Conservation (phyloP, 768 basidiomycete species). For the Cyclocybe cylindracea region DNA sequence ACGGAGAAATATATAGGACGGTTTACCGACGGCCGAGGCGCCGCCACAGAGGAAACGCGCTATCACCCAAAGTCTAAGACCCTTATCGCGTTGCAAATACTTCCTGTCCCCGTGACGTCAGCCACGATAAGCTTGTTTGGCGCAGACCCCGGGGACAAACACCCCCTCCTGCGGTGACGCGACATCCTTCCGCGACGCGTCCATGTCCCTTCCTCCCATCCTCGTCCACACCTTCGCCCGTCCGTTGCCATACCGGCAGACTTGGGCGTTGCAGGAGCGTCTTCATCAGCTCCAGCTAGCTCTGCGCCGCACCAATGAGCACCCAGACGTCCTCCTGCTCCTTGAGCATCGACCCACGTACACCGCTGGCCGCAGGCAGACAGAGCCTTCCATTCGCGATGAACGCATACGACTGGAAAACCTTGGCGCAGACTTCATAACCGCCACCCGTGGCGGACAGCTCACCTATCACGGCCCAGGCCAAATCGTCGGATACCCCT, state of each 20-base stretch:
- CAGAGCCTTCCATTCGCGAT: constrained; percentile 51
- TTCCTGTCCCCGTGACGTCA: no score
- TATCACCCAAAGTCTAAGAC: no score
- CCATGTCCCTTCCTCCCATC: constrained; percentile 52
- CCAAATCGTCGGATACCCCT: constrained; percentile 93
- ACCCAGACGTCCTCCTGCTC: constrained; percentile 72
- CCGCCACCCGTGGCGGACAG: constrained; percentile 85
- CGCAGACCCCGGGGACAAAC: no score
- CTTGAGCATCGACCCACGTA: constrained; percentile 94
- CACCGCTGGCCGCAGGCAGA: constrained; percentile 90
- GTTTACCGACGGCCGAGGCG: no score
- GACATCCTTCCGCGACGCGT: background rate
- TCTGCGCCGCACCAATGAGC: constrained; percentile 39
- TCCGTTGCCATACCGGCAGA: constrained; percentile 77
- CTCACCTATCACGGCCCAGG: constrained; percentile 98
- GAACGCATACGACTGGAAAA: constrained; percentile 66
- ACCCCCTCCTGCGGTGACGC: background rate
- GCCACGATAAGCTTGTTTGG: no score
- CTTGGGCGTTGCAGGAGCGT: constrained; percentile 69
- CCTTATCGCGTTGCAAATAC: no score
- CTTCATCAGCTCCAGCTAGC: constrained; percentile 68
- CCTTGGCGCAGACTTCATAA: constrained; percentile 87
- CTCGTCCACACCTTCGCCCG: constrained; percentile 74
- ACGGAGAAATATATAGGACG: no score
- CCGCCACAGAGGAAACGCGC: no score